Conservation (phyloP, 768 basidiomycete genomes). For the Scleroderma bovista region DNA sequence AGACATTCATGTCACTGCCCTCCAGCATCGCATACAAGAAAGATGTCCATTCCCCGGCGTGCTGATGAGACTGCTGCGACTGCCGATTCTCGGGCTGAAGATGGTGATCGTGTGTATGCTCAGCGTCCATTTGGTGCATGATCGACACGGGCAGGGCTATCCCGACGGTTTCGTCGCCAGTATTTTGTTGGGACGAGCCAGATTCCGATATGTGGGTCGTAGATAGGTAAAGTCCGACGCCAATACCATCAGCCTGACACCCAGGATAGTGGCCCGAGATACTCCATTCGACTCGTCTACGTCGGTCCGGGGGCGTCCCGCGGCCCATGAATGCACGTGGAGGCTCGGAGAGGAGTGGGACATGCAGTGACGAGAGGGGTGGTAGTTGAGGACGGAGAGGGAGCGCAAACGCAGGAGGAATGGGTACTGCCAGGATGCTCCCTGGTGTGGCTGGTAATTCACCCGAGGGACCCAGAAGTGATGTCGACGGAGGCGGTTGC, state of each 20-base stretch:
- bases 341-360: slow-evolving; percentile 27
- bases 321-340: slow-evolving; percentile 32
- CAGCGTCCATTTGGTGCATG: slow-evolving; percentile 1
- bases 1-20: slow-evolving; percentile 19
- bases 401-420: slow-evolving; percentile 4
- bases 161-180: slow-evolving; percentile 2
- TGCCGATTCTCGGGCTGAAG: not conserved
- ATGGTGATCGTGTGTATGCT: not conserved
- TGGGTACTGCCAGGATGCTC: not conserved
- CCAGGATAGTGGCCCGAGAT: slow-evolving; percentile 9
- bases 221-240: not conserved
- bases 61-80: slow-evolving; percentile 5
- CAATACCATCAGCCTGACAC: not conserved
- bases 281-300: slow-evolving; percentile 27
- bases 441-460: slow-evolving; percentile 4
- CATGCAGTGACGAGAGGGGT: slow-evolving; percentile 25
- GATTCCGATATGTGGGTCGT: slow-evolving; percentile 9
- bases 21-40: slow-evolving; percentile 31
- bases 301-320: slow-evolving; percentile 27
- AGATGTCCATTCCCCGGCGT: slow-evolving; percentile 28
- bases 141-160: slow-evolving; percentile 17
- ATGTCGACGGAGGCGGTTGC: not conserved
- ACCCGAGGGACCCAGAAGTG: not conserved
- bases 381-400: slow-evolving; percentile 13
- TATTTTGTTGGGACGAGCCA: slow-evolving; percentile 18